phyloP scores from a whole-genome alignment of 2,329 filamentous ascomycete genomes.

The Metarhizium humberi region DNA sequence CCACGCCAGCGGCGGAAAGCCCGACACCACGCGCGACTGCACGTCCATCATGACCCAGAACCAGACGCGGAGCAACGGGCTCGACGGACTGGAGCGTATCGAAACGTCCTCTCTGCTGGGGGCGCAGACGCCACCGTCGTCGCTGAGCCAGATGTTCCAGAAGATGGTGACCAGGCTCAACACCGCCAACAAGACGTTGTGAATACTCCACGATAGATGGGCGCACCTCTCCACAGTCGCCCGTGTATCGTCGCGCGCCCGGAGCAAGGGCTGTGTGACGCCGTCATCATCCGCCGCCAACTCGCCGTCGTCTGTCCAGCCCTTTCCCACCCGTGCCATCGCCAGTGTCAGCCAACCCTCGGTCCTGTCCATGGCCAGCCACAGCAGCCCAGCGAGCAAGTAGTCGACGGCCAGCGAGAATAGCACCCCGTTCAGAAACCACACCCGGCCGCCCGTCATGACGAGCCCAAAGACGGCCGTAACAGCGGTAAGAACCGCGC shows the following conservation, averaged over 20 bases:
- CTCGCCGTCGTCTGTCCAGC: background rate
- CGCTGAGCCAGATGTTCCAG: slow-evolving; percentile 38
- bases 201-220: slow-evolving; percentile 28
- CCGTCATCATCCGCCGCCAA: slow-evolving; percentile 8
- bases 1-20: slow-evolving; percentile 36
- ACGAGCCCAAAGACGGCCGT: slow-evolving; percentile 21
- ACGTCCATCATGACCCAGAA: slow-evolving; percentile 24
- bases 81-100: slow-evolving; percentile 7
- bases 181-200: slow-evolving; percentile 26
- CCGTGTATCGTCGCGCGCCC: background rate
- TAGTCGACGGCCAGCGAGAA: slow-evolving; percentile 37
- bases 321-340: slow-evolving; percentile 12
- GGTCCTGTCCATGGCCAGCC: slow-evolving; percentile 25
- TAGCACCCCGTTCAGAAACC: slow-evolving; percentile 34
- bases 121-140: slow-evolving; percentile 26
- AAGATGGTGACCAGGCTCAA: slow-evolving; percentile 29
- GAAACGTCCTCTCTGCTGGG: background rate
- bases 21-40: slow-evolving; percentile 22
- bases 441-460: slow-evolving; percentile 23
- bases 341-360: slow-evolving; percentile 22
- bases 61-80: slow-evolving; percentile 27
- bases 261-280: slow-evolving; percentile 23
- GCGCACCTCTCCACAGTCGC: background rate
- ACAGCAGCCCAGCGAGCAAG: slow-evolving; percentile 31
- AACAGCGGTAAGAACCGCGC: slow-evolving; percentile 24